Percentiles rank a stretch among this genome's conserved stretches.
Evolutionary conservation across 139 green algal species (phyloP).

Genomic region (Closterium sp.): DNA sequence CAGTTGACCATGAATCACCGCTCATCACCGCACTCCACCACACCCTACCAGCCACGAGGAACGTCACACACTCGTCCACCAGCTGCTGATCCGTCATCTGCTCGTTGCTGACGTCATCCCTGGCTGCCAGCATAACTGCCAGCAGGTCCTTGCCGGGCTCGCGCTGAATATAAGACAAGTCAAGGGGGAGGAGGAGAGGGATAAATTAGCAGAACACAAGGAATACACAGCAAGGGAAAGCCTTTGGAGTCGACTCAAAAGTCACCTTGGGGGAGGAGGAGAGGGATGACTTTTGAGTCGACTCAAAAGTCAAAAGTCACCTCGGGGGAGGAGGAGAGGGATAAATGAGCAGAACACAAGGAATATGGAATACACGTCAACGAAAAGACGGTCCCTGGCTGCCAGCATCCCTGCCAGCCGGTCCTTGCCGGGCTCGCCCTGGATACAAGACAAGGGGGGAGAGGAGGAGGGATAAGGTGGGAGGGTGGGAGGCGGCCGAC

Average conservation of each 20-base stretch:
- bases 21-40: neutral
- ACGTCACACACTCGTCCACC: conserved; percentile 42
- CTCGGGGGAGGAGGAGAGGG: no score
- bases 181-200: neutral
- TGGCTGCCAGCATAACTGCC: conserved; percentile 1
- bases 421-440: neutral
- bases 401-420: neutral
- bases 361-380: no score
- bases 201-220: no score
- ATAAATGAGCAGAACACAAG: no score
- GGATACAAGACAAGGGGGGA: neutral
- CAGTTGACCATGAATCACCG: neutral
- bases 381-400: no score
- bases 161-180: neutral
- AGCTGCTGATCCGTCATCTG: conserved; percentile 33
- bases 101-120: neutral
- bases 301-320: no score
- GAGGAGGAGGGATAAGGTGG: no score
- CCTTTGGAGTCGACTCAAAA: no score
- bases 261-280: no score
- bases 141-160: neutral
- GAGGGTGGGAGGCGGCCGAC: neutral
- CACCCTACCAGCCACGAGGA: conserved; percentile 48
- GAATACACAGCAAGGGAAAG: no score
- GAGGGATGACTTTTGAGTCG: no score